A percentile compares a stretch with the other conserved stretches of the same genome.
Conservation (phyloP, 2,329 filamentous ascomycete genomes). For the Calonectria fujianensis region DNA sequence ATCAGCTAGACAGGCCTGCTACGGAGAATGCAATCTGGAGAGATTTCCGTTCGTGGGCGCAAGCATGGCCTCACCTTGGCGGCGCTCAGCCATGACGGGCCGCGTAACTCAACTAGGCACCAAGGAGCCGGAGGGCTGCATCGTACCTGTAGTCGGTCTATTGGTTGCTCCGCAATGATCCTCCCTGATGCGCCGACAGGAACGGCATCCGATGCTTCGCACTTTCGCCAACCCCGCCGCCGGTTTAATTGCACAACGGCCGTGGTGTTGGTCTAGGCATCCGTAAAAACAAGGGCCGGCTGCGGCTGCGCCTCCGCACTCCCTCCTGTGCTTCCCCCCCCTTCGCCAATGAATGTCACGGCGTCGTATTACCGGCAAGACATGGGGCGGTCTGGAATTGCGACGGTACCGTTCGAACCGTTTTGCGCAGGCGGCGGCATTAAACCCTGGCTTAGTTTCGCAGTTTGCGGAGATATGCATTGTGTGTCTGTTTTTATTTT, state of each 20-base stretch:
- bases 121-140: background rate
- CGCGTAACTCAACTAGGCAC: constrained; percentile 33
- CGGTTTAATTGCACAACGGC: constrained; percentile 13
- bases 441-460: background rate
- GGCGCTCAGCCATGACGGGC: constrained; percentile 28
- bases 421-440: constrained; percentile 6
- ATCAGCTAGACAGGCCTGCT: background rate
- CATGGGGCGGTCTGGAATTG: constrained; percentile 2
- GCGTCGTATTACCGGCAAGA: background rate
- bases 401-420: background rate
- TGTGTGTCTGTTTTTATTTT: background rate
- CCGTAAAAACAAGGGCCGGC: constrained; percentile 11
- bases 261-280: background rate
- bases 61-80: constrained; percentile 18
- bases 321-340: background rate
- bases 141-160: constrained; percentile 1
- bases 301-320: constrained; percentile 14
- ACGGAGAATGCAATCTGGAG: constrained; percentile 8
- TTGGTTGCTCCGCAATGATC: constrained; percentile 18
- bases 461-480: background rate
- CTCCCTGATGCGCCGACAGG: background rate
- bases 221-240: constrained; percentile 2
- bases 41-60: constrained; percentile 25
- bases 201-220: constrained; percentile 4
- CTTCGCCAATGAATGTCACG: background rate